These are phyloP conservation scores for Xylariaceae sp. DNA, from an alignment of 2,329 filamentous ascomycete species.

Conservation along the genomic window DNA sequence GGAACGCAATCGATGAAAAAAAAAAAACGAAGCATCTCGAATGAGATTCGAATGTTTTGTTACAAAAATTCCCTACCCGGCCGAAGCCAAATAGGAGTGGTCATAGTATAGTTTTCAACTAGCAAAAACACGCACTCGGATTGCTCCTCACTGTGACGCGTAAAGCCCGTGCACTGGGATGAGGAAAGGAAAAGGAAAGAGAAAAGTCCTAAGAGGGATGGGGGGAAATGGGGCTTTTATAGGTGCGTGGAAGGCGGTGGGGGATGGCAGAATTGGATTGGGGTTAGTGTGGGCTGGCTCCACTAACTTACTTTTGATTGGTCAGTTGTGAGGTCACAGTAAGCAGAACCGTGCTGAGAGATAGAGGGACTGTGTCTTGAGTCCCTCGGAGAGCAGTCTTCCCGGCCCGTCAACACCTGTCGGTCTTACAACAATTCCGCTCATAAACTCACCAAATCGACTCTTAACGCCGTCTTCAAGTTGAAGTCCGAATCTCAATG, in stretches of 20 bases:
- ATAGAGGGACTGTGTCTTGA: too few species aligned
- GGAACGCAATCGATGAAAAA: conserved; percentile 46
- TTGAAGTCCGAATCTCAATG: too few species aligned
- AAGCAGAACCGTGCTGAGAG: too few species aligned
- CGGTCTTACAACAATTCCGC: too few species aligned
- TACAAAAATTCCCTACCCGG: conserved; percentile 77
- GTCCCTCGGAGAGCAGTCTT: too few species aligned
- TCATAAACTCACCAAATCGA: too few species aligned
- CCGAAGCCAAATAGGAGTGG: conserved; percentile 64
- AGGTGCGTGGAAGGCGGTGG: background rate
- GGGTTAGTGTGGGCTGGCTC: too few species aligned
- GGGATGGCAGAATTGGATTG: conserved; percentile 2
- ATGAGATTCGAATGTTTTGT: background rate
- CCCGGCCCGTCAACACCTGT: too few species aligned
- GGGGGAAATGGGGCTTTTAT: conserved; percentile 4
- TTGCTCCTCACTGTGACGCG: conserved; percentile 80
- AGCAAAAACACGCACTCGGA: conserved; percentile 86
- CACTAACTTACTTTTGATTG: too few species aligned
- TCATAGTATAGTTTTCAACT: conserved; percentile 84
- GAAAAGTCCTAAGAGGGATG: conserved; percentile 15
- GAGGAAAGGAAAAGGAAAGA: conserved; percentile 27
- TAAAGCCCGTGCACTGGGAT: conserved; percentile 73
- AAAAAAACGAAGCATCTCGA: conserved; percentile 39
- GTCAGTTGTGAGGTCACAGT: too few species aligned
- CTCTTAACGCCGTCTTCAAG: too few species aligned